A percentile compares a stretch with the other conserved stretches of the same genome.
Evolutionary conservation across 1,284 basidiomycete genomes (phyloP).

Genomic region (Gastroboletus turbinatus): DNA sequence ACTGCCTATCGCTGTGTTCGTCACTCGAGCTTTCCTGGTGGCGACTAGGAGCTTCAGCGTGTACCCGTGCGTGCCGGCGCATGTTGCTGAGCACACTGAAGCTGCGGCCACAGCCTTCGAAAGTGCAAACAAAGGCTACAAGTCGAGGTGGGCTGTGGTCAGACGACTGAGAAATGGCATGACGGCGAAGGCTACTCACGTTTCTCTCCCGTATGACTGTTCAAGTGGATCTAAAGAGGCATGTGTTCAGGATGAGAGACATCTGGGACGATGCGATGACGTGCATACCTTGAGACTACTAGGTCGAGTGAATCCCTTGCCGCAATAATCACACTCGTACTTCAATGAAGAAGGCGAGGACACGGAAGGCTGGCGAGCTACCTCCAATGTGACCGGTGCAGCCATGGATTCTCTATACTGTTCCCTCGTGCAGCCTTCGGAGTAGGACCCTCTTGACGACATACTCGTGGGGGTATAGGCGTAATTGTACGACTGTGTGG

Average conservation of each 20-base stretch:
- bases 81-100: slow-evolving; percentile 88
- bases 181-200: slow-evolving; percentile 48
- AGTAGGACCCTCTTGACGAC: slow-evolving; percentile 24
- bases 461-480: slow-evolving; percentile 13
- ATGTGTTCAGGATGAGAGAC: slow-evolving; percentile 9
- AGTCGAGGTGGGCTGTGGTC: slow-evolving; percentile 6
- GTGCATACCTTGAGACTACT: slow-evolving; percentile 71
- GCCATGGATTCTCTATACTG: slow-evolving; percentile 22
- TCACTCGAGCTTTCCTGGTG: slow-evolving; percentile 45
- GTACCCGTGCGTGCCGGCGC: slow-evolving; percentile 78
- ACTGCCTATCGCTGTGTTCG: slow-evolving; percentile 42
- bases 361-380: slow-evolving; percentile 21
- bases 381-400: slow-evolving; percentile 10
- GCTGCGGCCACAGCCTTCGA: slow-evolving; percentile 72
- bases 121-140: slow-evolving; percentile 73
- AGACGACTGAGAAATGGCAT: slow-evolving; percentile 1
- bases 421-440: slow-evolving; percentile 17
- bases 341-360: slow-evolving; percentile 41
- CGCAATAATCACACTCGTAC: slow-evolving; percentile 77
- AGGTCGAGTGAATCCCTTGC: slow-evolving; percentile 78
- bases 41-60: slow-evolving; percentile 43
- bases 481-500: slow-evolving; percentile 25
- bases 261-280: slow-evolving; percentile 5
- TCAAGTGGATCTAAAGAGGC: slow-evolving; percentile 67
- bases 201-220: slow-evolving; percentile 83